Percentiles rank a stretch among this genome's conserved stretches.
Evolutionary conservation across 2,329 filamentous ascomycete genomes (phyloP).

Genomic region (Harringtonia lauricola): DNA sequence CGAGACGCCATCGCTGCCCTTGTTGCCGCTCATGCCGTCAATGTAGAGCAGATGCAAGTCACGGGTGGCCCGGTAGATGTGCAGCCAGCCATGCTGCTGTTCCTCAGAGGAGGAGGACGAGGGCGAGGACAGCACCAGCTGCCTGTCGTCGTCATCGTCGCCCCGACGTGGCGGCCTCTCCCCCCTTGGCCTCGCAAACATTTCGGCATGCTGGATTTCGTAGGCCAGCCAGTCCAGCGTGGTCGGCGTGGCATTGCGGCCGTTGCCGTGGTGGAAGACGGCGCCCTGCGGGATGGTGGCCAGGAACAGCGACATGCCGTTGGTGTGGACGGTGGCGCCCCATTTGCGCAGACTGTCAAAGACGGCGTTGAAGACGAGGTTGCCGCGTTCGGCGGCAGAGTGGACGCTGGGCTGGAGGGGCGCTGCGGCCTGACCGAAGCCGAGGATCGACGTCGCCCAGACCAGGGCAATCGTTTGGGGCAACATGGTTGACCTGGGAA

Average conservation of each 20-base stretch:
- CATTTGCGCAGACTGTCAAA: not conserved
- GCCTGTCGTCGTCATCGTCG: no score
- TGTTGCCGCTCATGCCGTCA: conserved; percentile 32
- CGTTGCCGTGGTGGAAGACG: conserved; percentile 55
- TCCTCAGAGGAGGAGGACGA: no score
- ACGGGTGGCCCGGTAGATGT: conserved; percentile 50
- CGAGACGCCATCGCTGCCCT: conserved; percentile 50
- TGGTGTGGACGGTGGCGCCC: not conserved
- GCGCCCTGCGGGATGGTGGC: conserved; percentile 53
- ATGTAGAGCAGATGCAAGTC: conserved; percentile 53
- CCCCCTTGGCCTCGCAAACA: conserved; percentile 42
- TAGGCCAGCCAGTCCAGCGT: conserved; percentile 61
- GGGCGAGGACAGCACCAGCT: not conserved
- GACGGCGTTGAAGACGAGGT: not conserved
- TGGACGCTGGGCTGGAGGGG: not conserved
- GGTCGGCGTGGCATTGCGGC: conserved; percentile 31
- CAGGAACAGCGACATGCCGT: conserved; percentile 18
- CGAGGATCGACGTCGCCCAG: no score
- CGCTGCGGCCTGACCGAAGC: no score
- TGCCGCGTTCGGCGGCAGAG: not conserved
- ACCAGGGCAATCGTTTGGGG: no score
- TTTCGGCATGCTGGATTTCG: conserved; percentile 61
- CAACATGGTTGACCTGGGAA: no score
- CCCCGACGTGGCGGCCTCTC: not conserved
- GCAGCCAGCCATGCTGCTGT: conserved; percentile 61